A percentile compares a stretch with the other conserved stretches of the same genome.
Conservation (phyloP, 225 moss, liverwort and hornwort species). For the Pseudoscleropodium purum region DNA sequence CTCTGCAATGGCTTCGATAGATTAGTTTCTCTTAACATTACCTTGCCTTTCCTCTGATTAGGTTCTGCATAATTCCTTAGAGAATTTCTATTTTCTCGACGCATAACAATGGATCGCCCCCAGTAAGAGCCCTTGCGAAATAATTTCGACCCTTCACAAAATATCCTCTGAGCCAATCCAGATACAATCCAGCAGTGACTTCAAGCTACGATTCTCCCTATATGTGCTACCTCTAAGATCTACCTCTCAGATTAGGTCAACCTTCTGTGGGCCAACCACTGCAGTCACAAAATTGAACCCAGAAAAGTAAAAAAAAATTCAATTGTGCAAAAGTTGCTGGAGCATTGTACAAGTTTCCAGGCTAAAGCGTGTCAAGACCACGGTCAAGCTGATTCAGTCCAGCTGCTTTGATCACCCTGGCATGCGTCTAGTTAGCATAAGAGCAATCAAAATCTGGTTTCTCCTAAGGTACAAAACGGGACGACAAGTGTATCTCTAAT, state of each 20-base stretch:
- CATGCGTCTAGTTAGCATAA: not conserved
- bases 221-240: not conserved
- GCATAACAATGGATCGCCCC: not conserved
- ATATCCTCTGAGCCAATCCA: too few species aligned
- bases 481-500: slow-evolving; percentile 9
- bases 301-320: not conserved
- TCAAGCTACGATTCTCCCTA: not conserved
- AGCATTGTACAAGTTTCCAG: slow-evolving; percentile 19
- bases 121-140: not conserved
- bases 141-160: not conserved
- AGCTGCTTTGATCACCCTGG: slow-evolving; percentile 4
- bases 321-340: not conserved
- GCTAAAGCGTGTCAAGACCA: not conserved
- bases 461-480: slow-evolving; percentile 19
- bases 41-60: not conserved
- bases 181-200: not conserved
- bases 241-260: not conserved
- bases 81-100: not conserved
- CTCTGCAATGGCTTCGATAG: not conserved
- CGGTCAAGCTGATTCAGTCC: not conserved
- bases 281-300: not conserved
- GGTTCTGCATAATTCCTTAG: not conserved
- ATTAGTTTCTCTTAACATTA: not conserved
- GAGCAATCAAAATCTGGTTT: not conserved
- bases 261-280: not conserved